Evolutionary conservation across 352 stramenopile genomes (phyloP).

Genomic region (Aphanomyces stellatus): DNA sequence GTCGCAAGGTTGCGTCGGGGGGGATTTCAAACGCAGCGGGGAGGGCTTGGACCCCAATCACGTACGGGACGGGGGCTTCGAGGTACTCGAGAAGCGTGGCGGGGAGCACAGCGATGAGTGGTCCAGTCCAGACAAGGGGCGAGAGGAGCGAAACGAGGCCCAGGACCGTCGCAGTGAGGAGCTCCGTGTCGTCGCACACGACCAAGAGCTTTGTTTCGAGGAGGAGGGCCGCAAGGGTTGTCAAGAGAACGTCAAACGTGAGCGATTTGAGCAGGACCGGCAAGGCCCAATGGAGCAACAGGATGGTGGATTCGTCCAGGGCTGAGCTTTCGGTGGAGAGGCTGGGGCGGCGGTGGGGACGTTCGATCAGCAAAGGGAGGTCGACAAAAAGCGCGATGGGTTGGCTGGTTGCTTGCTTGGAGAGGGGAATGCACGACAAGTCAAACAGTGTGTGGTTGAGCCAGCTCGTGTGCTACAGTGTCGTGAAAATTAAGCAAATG

Average conservation of each 20-base stretch:
- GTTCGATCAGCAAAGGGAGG: background rate
- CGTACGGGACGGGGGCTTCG: constrained; percentile 10
- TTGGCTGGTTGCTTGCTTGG: no score
- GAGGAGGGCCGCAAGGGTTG: background rate
- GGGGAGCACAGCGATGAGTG: constrained; percentile 13
- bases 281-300: constrained; percentile 13
- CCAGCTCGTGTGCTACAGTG: background rate
- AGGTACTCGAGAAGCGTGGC: constrained; percentile 8
- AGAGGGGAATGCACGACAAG: no score
- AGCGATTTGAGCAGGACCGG: constrained; percentile 5
- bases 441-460: no score
- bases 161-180: constrained; percentile 4
- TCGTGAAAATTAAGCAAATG: no score
- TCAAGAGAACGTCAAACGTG: background rate
- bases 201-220: constrained; percentile 12
- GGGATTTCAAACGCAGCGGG: background rate
- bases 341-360: background rate
- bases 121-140: constrained; percentile 8
- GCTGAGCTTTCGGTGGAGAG: background rate
- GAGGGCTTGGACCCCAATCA: constrained; percentile 9
- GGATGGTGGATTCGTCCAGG: background rate
- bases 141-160: constrained; percentile 2
- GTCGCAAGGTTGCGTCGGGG: background rate
- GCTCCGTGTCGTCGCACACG: constrained; percentile 9
- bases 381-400: no score